A percentile compares a stretch with the other conserved stretches of the same genome.
Conservation (phyloP, 208 protist genomes). For the Vickermania ingenoplastis region DNA sequence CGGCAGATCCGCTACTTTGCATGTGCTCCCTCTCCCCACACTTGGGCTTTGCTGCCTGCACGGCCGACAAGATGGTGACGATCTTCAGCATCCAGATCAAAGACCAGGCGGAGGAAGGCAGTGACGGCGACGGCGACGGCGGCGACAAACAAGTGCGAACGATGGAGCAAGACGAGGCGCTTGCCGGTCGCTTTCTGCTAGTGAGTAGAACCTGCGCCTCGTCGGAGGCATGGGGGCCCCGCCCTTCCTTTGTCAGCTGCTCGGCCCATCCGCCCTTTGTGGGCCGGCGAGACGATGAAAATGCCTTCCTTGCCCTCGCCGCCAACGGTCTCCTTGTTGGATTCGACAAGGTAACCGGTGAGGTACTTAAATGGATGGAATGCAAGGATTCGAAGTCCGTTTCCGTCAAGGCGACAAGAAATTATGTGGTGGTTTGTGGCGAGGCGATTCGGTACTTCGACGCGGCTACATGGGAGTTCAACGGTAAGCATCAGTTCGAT, state of each 20-base stretch:
- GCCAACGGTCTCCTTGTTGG: constrained; percentile 48
- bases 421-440: constrained; percentile 50
- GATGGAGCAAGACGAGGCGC: neutral
- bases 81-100: constrained; percentile 1
- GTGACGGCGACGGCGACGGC: neutral
- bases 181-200: neutral
- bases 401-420: constrained; percentile 12
- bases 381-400: constrained; percentile 58
- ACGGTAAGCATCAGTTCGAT: constrained; percentile 45
- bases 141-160: no score
- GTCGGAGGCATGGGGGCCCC: neutral
- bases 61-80: constrained; percentile 15
- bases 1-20: constrained; percentile 32
- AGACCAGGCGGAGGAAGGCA: neutral
- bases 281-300: neutral
- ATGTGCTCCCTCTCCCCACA: constrained; percentile 36
- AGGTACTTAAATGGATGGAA: constrained; percentile 81
- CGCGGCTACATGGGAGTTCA: constrained; percentile 54
- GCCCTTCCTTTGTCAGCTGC: neutral
- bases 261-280: neutral
- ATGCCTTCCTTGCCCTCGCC: constrained; percentile 44
- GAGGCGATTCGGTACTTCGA: constrained; percentile 54
- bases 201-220: neutral
- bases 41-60: constrained; percentile 47
- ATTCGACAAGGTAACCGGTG: constrained; percentile 42